Evolutionary conservation across 164 flowering plant genomes (phyloP).

Genomic region (Aristolochia fimbriata): DNA sequence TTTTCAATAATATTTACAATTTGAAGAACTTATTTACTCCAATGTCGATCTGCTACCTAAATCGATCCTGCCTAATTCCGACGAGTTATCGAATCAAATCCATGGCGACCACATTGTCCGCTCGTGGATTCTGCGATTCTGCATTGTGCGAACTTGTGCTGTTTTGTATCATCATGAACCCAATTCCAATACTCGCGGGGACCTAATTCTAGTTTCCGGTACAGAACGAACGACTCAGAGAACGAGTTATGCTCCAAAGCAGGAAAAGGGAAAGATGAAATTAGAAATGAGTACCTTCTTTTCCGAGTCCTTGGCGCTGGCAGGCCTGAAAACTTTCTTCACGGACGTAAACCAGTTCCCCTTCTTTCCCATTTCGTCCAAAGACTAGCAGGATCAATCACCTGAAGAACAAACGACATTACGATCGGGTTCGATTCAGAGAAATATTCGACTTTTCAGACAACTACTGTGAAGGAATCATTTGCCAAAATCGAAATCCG

Average conservation of each 20-base stretch:
- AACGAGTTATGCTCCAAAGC: not conserved
- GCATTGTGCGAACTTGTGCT: not conserved
- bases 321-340: constrained; percentile 20
- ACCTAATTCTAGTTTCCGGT: too few species aligned
- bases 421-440: not conserved
- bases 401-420: not conserved
- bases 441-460: not conserved
- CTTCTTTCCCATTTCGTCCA: constrained; percentile 18
- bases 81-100: too few species aligned
- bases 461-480: not conserved
- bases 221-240: too few species aligned
- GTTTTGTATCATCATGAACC: too few species aligned
- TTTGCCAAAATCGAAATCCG: not conserved
- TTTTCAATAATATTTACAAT: too few species aligned
- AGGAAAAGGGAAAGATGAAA: not conserved
- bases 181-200: too few species aligned
- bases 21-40: too few species aligned
- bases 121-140: not conserved
- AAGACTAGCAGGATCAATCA: not conserved
- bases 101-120: too few species aligned
- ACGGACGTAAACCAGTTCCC: constrained; percentile 20
- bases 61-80: too few species aligned
- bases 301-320: constrained; percentile 10
- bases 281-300: constrained; percentile 7
- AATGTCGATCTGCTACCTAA: too few species aligned